These are phyloP conservation scores for Candida koratica DNA, from an alignment of 805 yeast species.

Conservation along the genomic window DNA sequence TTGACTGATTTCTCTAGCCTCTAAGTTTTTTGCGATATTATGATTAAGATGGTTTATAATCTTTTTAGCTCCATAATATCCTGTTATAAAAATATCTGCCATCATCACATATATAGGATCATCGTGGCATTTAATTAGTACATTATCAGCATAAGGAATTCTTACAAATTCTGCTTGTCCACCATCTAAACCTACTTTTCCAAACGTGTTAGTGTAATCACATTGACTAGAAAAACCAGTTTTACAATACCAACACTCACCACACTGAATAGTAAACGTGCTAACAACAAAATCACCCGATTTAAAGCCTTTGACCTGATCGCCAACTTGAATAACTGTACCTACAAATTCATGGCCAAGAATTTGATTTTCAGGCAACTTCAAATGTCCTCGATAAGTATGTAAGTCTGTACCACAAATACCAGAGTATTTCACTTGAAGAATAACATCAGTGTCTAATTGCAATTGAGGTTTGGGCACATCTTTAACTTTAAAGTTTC, in stretches of 20 bases:
- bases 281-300: conserved; percentile 47
- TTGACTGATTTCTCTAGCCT: conserved; percentile 8
- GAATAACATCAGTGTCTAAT: conserved; percentile 40
- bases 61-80: conserved; percentile 54
- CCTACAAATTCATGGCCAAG: conserved; percentile 55
- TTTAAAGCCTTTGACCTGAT: conserved; percentile 26
- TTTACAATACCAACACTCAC: conserved; percentile 54
- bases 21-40: conserved; percentile 21
- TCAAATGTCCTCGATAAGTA: conserved; percentile 49
- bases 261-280: conserved; percentile 55
- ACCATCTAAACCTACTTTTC: conserved; percentile 54
- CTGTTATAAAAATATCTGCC: conserved; percentile 66
- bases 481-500: conserved; percentile 34
- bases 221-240: conserved; percentile 56
- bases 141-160: conserved; percentile 54
- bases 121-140: conserved; percentile 47
- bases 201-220: conserved; percentile 52
- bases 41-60: conserved; percentile 39
- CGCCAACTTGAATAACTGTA: conserved; percentile 38
- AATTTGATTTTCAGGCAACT: conserved; percentile 23
- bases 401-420: conserved; percentile 57
- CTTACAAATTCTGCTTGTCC: conserved; percentile 61
- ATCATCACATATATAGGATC: conserved; percentile 49
- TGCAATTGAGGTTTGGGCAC: conserved; percentile 39
- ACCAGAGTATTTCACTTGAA: conserved; percentile 46